These are phyloP conservation scores for Metschnikowia orientalis DNA, from an alignment of 805 yeast species.

Conservation along the genomic window DNA sequence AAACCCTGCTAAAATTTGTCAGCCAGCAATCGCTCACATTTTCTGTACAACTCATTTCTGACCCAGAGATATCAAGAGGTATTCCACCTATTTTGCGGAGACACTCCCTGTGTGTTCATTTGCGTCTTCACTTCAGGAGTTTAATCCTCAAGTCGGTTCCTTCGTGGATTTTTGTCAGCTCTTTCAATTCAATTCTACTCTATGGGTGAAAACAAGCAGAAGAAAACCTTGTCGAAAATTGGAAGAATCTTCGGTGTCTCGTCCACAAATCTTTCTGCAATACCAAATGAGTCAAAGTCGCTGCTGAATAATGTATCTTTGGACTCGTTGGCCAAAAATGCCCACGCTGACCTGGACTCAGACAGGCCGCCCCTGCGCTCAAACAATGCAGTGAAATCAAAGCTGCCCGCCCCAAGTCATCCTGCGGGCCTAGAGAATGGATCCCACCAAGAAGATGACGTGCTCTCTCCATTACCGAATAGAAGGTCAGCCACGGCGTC, in stretches of 20 bases:
- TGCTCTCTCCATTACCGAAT: conserved; percentile 17
- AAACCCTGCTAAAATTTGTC: too few species aligned
- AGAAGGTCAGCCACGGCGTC: conserved; percentile 14
- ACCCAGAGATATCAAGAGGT: too few species aligned
- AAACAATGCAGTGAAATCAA: conserved; percentile 5
- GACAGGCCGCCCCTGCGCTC: conserved; percentile 7
- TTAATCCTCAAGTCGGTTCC: too few species aligned
- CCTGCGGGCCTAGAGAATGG: background rate
- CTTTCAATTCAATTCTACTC: background rate
- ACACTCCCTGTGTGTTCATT: too few species aligned
- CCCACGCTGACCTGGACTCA: conserved; percentile 5
- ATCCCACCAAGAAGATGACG: conserved; percentile 14
- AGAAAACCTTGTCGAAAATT: conserved; percentile 21
- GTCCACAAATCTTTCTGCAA: conserved; percentile 16
- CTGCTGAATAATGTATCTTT: conserved; percentile 4
- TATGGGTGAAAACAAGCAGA: conserved; percentile 23
- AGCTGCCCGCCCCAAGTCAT: conserved; percentile 8
- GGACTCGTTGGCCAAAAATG: conserved; percentile 4
- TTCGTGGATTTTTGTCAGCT: too few species aligned
- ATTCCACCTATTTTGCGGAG: too few species aligned
- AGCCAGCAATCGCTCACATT: too few species aligned
- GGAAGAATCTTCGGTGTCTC: conserved; percentile 26
- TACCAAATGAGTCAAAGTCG: conserved; percentile 9
- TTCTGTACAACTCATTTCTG: too few species aligned
- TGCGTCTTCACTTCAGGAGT: too few species aligned